Evolutionary conservation across 495 filamentous ascomycete genomes (phyloP).

Genomic region (Eremomyces bilateralis): DNA sequence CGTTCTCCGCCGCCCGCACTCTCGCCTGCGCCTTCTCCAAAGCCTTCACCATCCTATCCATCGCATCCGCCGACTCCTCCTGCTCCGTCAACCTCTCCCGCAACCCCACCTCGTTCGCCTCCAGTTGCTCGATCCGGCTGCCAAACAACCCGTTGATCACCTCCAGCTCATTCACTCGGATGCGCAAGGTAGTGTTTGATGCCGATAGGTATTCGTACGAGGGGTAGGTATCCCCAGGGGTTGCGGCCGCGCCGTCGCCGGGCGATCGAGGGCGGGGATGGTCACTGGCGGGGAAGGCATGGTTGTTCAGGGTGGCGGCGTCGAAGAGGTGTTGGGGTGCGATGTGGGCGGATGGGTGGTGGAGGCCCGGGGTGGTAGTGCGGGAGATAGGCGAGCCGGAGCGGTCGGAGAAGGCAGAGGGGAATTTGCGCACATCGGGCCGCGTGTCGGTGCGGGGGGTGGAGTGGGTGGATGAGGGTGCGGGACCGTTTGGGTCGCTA

Average conservation of each 20-base stretch:
- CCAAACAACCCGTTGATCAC: constrained; percentile 88
- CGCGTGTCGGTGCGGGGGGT: constrained; percentile 29
- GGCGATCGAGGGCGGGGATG: constrained; percentile 28
- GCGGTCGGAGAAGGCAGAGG: constrained; percentile 52
- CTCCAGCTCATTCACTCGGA: constrained; percentile 79
- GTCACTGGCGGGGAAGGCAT: constrained; percentile 37
- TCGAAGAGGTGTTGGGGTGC: constrained; percentile 64
- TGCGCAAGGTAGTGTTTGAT: constrained; percentile 64
- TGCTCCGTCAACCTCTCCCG: no score
- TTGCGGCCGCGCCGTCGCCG: constrained; percentile 30
- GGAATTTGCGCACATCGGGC: constrained; percentile 47
- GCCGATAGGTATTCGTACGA: constrained; percentile 61
- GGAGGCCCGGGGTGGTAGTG: constrained; percentile 24
- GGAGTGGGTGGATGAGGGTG: constrained; percentile 34
- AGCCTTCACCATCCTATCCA: no score
- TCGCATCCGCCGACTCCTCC: no score
- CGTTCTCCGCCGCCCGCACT: no score
- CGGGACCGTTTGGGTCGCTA: constrained; percentile 27
- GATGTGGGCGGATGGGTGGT: constrained; percentile 33
- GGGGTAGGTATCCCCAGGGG: constrained; percentile 40
- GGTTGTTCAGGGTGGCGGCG: constrained; percentile 40
- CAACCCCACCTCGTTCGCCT: constrained; percentile 69
- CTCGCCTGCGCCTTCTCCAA: no score
- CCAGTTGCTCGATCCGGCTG: constrained; percentile 68
- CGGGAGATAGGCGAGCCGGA: constrained; percentile 74